Evolutionary conservation across 768 basidiomycete species (phyloP).

Genomic region (Candolleomyces eurysporus): DNA sequence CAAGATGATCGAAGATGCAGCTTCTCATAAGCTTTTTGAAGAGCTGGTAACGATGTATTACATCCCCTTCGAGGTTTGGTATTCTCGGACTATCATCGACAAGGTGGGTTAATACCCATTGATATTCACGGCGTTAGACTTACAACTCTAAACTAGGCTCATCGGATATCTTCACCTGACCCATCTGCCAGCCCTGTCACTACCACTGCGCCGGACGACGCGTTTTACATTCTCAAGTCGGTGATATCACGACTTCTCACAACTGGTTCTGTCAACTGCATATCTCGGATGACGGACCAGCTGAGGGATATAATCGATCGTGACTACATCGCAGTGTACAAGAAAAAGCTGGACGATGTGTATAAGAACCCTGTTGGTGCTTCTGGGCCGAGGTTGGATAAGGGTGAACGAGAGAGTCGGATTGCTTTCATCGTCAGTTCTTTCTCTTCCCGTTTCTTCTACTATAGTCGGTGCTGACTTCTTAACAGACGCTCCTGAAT

Average conservation of each 20-base stretch:
- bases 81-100: conserved; percentile 79
- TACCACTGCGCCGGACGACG: conserved; percentile 88
- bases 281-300: conserved; percentile 58
- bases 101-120: conserved; percentile 54
- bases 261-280: conserved; percentile 62
- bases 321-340: conserved; percentile 80
- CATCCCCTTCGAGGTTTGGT: conserved; percentile 90
- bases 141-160: conserved; percentile 56
- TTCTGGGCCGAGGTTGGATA: conserved; percentile 60
- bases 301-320: conserved; percentile 76
- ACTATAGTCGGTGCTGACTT: conserved; percentile 3
- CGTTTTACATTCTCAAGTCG: conserved; percentile 92
- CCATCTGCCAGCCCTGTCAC: conserved; percentile 56
- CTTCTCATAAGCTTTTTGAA: conserved; percentile 60
- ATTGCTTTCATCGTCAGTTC: conserved; percentile 76
- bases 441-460: neutral
- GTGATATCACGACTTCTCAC: conserved; percentile 77
- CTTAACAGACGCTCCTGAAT: conserved; percentile 76
- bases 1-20: conserved; percentile 43
- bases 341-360: conserved; percentile 84
- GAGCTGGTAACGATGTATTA: conserved; percentile 74
- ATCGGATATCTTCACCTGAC: conserved; percentile 78
- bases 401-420: conserved; percentile 77
- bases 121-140: neutral
- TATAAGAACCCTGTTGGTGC: conserved; percentile 55